A percentile compares a stretch with the other conserved stretches of the same genome.
phyloP scores from a whole-genome alignment of 2,329 filamentous ascomycete species.

The Calonectria fujianensis region DNA sequence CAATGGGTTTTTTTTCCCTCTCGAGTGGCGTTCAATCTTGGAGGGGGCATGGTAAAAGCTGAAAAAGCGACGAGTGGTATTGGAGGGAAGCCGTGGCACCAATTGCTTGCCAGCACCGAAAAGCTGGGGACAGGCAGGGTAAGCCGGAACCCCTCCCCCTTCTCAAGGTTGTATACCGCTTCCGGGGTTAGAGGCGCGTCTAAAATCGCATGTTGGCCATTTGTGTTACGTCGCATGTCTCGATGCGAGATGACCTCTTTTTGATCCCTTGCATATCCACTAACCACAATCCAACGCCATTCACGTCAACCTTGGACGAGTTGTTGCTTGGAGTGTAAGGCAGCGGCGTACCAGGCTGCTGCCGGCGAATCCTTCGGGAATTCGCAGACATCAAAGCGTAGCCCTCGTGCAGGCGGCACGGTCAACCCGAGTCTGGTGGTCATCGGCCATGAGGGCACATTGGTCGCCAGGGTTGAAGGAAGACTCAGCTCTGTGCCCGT shows the following conservation, averaged over 20 bases:
- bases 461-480: constrained; percentile 25
- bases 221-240: constrained; percentile 39
- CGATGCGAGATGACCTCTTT: constrained; percentile 34
- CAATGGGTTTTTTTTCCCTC: neutral
- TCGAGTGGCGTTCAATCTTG: constrained; percentile 14
- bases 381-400: constrained; percentile 30
- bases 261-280: constrained; percentile 34
- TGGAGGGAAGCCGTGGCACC: constrained; percentile 14
- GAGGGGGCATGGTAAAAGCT: constrained; percentile 22
- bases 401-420: constrained; percentile 24
- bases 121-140: constrained; percentile 29
- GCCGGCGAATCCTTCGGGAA: constrained; percentile 34
- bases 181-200: constrained; percentile 23
- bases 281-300: constrained; percentile 29
- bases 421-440: constrained; percentile 29
- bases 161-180: constrained; percentile 10
- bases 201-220: constrained; percentile 35
- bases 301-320: constrained; percentile 15
- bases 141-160: constrained; percentile 22
- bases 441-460: constrained; percentile 16
- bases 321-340: constrained; percentile 20
- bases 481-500: constrained; percentile 28
- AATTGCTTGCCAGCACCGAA: constrained; percentile 15
- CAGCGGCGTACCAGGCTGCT: constrained; percentile 28
- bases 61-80: constrained; percentile 19